A percentile compares a stretch with the other conserved stretches of the same genome.
Evolutionary conservation across 768 basidiomycete species (phyloP).

Genomic region (Pluteus cervinus): DNA sequence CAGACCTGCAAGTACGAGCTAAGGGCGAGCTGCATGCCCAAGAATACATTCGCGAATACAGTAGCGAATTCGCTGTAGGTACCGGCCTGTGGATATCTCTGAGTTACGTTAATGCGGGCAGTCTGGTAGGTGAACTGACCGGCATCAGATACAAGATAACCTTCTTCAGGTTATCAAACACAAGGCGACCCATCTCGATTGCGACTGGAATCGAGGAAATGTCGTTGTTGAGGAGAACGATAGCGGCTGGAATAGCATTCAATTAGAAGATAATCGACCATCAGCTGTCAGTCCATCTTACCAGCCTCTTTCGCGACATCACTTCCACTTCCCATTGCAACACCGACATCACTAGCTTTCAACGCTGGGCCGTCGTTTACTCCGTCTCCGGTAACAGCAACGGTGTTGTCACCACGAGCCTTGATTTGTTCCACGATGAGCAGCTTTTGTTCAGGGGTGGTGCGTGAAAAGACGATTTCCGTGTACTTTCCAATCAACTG

Average conservation of each 20-base stretch:
- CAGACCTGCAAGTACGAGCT: slow-evolving; percentile 51
- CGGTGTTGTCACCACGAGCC: slow-evolving; percentile 37
- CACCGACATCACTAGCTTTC: slow-evolving; percentile 49
- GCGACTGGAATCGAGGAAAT: slow-evolving; percentile 54
- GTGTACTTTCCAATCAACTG: slow-evolving; percentile 28
- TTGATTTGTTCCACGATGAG: slow-evolving; percentile 51
- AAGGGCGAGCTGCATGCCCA: slow-evolving; percentile 54
- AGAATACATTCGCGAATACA: slow-evolving; percentile 48
- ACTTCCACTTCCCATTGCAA: slow-evolving; percentile 44
- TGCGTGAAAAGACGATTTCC: slow-evolving; percentile 47
- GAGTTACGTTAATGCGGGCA: slow-evolving; percentile 2
- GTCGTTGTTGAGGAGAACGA: slow-evolving; percentile 53
- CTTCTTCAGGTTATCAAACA: slow-evolving; percentile 57
- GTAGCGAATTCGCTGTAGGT: slow-evolving; percentile 55
- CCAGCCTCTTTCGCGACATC: slow-evolving; percentile 53
- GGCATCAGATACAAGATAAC: slow-evolving; percentile 40
- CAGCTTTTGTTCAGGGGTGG: slow-evolving; percentile 53
- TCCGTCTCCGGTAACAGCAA: slow-evolving; percentile 54
- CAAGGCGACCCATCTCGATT: slow-evolving; percentile 52
- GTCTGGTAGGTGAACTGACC: slow-evolving; percentile 13
- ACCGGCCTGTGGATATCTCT: slow-evolving; percentile 32
- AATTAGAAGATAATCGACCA: no score
- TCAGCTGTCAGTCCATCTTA: no score
- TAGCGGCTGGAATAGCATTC: slow-evolving; percentile 31
- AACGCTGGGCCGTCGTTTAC: slow-evolving; percentile 47